These are phyloP conservation scores for Boletus patriciae DNA, from an alignment of 768 basidiomycete genomes.

Conservation along the genomic window DNA sequence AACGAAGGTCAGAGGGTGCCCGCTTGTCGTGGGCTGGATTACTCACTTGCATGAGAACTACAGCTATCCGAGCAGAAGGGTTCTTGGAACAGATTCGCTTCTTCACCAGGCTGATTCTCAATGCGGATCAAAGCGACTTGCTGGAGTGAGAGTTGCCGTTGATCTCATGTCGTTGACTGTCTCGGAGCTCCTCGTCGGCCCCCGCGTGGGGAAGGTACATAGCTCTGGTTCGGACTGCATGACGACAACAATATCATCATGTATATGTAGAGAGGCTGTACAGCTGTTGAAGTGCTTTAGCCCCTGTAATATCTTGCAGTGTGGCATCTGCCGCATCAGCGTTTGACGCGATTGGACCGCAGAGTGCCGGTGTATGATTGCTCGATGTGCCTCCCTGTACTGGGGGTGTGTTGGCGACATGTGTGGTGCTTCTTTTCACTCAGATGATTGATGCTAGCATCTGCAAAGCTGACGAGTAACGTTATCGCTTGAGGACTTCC, in stretches of 20 bases:
- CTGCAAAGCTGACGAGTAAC: too few species aligned
- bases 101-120: constrained; percentile 34
- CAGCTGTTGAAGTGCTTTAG: too few species aligned
- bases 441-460: constrained; percentile 13
- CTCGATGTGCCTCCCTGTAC: constrained; percentile 32
- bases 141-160: constrained; percentile 8
- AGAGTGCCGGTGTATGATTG: not conserved
- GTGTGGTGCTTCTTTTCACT: constrained; percentile 6
- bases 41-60: constrained; percentile 8
- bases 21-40: not conserved
- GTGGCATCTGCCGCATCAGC: too few species aligned
- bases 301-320: not conserved
- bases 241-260: not conserved
- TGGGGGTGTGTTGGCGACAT: not conserved
- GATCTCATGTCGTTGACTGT: not conserved
- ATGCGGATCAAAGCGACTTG: constrained; percentile 31
- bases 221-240: not conserved
- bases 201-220: too few species aligned
- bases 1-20: constrained; percentile 25
- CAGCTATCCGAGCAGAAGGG: constrained; percentile 30
- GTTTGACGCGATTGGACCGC: constrained; percentile 13
- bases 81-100: constrained; percentile 35
- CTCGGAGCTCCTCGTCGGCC: too few species aligned
- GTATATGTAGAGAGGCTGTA: too few species aligned
- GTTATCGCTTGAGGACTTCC: too few species aligned